A percentile compares a stretch with the other conserved stretches of the same genome.
Conservation (phyloP, 2,329 filamentous ascomycete species). For the Hymenoscyphus infarciens region DNA sequence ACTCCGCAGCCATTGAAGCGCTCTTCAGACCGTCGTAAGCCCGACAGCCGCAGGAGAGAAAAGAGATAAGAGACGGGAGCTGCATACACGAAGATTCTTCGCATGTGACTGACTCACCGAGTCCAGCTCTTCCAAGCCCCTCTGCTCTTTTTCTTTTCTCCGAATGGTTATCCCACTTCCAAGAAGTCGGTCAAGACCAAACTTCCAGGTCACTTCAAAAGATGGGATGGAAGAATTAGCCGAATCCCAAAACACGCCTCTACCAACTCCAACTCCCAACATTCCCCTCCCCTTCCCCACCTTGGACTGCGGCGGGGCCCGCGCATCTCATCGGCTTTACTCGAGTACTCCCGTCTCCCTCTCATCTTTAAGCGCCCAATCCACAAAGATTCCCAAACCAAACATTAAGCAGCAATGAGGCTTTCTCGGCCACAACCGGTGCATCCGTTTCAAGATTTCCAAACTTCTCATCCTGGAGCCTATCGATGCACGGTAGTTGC, state of each 20-base stretch:
- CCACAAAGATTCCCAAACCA: too few relatives aligned
- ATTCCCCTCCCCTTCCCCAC: too few relatives aligned
- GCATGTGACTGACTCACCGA: background rate
- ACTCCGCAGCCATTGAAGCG: constrained; percentile 1
- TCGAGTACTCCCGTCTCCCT: background rate
- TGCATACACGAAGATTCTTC: constrained; percentile 5
- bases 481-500: background rate
- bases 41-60: background rate
- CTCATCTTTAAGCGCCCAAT: background rate
- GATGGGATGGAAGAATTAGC: background rate
- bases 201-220: background rate
- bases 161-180: background rate
- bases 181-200: background rate
- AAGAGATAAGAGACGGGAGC: too few relatives aligned
- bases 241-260: background rate
- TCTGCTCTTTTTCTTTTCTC: background rate
- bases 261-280: background rate
- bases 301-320: background rate
- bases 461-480: background rate
- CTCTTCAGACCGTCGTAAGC: background rate
- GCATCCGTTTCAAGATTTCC: background rate
- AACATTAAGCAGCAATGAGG: too few relatives aligned
- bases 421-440: background rate
- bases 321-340: constrained; percentile 4
- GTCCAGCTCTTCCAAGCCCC: background rate